These are phyloP conservation scores for Kodamaea kaohsiungensis DNA, from an alignment of 805 yeast species.

Conservation along the genomic window DNA sequence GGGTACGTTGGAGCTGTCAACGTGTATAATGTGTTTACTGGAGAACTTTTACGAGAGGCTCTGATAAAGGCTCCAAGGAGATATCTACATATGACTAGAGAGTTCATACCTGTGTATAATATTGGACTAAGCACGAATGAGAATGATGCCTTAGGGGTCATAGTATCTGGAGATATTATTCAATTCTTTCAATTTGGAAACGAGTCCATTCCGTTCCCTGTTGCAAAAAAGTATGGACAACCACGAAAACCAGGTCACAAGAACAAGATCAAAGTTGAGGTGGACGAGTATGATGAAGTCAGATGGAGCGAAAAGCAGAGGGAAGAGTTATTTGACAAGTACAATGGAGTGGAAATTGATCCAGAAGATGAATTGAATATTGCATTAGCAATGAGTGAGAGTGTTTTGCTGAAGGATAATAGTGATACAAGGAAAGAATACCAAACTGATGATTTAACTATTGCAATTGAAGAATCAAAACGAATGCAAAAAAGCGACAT, in stretches of 20 bases:
- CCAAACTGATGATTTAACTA: slow-evolving; percentile 25
- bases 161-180: slow-evolving; percentile 40
- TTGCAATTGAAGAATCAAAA: slow-evolving; percentile 22
- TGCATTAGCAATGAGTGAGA: slow-evolving; percentile 38
- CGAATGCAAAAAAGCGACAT: slow-evolving; percentile 6
- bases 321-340: slow-evolving; percentile 39
- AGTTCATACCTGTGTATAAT: slow-evolving; percentile 25
- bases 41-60: slow-evolving; percentile 38
- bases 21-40: slow-evolving; percentile 44
- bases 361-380: slow-evolving; percentile 28
- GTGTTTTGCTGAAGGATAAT: slow-evolving; percentile 12
- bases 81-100: slow-evolving; percentile 21
- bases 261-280: slow-evolving; percentile 25
- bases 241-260: slow-evolving; percentile 3
- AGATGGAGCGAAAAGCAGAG: slow-evolving; percentile 24
- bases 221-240: slow-evolving; percentile 8
- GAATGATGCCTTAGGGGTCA: slow-evolving; percentile 36
- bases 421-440: background rate
- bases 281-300: slow-evolving; percentile 37
- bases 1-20: slow-evolving; percentile 45
- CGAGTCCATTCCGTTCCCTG: slow-evolving; percentile 13
- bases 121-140: slow-evolving; percentile 28
- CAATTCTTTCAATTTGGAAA: slow-evolving; percentile 53
- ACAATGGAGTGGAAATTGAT: slow-evolving; percentile 43
- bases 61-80: slow-evolving; percentile 32